Conservation (phyloP, 1,284 basidiomycete species). For the Paramarasmius palmivorus region DNA sequence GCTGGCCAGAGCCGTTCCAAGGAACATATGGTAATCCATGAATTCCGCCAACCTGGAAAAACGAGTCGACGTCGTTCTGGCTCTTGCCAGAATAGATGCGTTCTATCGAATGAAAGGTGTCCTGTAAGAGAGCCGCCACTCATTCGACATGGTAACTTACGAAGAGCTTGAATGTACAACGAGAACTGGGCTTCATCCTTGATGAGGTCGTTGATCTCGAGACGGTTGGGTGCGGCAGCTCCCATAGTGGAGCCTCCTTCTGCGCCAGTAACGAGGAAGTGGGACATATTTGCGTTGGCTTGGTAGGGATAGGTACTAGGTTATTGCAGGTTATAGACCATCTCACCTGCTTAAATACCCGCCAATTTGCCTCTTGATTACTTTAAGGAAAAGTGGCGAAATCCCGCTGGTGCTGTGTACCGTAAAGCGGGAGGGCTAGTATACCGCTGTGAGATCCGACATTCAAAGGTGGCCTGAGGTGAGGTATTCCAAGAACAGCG, state of each 20-base stretch:
- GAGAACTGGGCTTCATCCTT: conserved; percentile 44
- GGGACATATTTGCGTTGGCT: conserved; percentile 23
- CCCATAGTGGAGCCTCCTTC: conserved; percentile 23
- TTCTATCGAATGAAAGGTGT: conserved; percentile 26
- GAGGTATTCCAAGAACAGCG: no score
- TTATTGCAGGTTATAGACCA: no score
- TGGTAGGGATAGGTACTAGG: no score
- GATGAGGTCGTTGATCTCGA: conserved; percentile 47
- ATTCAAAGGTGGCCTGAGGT: no score
- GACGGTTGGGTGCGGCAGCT: conserved; percentile 29
- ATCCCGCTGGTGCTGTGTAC: no score
- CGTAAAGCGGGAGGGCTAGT: no score
- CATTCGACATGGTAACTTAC: conserved; percentile 29
- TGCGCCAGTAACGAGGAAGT: conserved; percentile 31
- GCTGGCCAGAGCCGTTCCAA: conserved; percentile 39
- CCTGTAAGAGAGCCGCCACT: no score
- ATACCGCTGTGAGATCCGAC: no score
- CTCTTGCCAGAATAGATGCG: conserved; percentile 29
- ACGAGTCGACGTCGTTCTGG: conserved; percentile 35
- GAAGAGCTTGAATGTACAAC: conserved; percentile 46
- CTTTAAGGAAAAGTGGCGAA: no score
- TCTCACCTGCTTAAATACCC: no score
- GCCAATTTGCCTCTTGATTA: no score
- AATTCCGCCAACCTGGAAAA: conserved; percentile 49
- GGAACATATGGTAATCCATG: conserved; percentile 45